Evolutionary conservation across 768 basidiomycete species (phyloP).

Genomic region (Hericium coralloides): DNA sequence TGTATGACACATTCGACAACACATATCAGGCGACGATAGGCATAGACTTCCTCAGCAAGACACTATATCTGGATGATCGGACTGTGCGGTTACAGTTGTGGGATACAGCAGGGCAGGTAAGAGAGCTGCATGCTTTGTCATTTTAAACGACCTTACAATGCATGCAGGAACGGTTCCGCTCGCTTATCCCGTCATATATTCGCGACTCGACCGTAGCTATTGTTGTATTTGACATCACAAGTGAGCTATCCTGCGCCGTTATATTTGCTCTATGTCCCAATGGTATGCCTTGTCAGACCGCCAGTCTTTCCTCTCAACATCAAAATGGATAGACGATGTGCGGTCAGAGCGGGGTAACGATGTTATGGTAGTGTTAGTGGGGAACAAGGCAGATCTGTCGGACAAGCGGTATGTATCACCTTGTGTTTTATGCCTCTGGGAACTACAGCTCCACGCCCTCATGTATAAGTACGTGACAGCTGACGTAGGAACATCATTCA

Average conservation of each 20-base stretch:
- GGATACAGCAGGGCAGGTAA: slow-evolving; percentile 95
- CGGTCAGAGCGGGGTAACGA: slow-evolving; percentile 95
- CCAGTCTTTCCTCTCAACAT: slow-evolving; percentile 94
- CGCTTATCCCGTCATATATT: slow-evolving; percentile 96
- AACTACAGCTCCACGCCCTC: not conserved
- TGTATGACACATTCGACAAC: slow-evolving; percentile 99
- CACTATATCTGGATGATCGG: slow-evolving; percentile 98
- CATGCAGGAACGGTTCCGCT: slow-evolving; percentile 87
- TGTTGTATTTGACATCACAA: slow-evolving; percentile 98
- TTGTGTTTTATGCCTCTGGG: not conserved
- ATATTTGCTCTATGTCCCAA: not conserved
- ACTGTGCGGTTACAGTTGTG: slow-evolving; percentile 96
- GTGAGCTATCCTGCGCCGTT: slow-evolving; percentile 36
- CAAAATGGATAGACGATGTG: slow-evolving; percentile 99
- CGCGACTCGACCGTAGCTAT: slow-evolving; percentile 98
- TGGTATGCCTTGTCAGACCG: slow-evolving; percentile 50
- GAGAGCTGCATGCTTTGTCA: slow-evolving; percentile 8
- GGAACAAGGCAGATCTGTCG: slow-evolving; percentile 98
- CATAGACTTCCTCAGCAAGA: slow-evolving; percentile 99
- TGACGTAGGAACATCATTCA: slow-evolving; percentile 23
- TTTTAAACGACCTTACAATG: not conserved
- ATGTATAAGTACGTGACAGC: not conserved
- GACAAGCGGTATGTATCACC: slow-evolving; percentile 77
- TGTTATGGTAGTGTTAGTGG: slow-evolving; percentile 96
- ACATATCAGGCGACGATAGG: slow-evolving; percentile 97